Conservation (phyloP, 495 filamentous ascomycete species). For the Staphylotrichum tortipilum region DNA sequence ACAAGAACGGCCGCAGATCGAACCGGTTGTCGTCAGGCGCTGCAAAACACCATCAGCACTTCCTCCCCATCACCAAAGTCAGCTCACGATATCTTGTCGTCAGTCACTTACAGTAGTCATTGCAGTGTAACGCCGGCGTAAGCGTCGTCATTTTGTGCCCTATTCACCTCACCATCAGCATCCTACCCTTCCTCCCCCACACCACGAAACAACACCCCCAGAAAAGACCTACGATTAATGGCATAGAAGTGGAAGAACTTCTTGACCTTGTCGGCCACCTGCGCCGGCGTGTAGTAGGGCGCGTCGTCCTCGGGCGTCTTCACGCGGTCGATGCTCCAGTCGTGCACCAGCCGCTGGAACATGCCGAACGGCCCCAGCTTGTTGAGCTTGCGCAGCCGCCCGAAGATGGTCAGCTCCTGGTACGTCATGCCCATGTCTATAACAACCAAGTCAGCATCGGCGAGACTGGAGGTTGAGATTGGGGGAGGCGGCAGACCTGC, state of each 20-base stretch:
- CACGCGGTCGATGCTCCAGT: conserved; percentile 51
- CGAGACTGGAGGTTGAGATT: conserved; percentile 31
- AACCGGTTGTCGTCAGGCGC: conserved; percentile 42
- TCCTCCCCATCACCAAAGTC: too few species aligned
- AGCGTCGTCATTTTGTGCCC: conserved; percentile 61
- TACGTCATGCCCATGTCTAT: conserved; percentile 41
- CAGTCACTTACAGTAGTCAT: conserved; percentile 23
- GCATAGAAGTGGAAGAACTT: conserved; percentile 61
- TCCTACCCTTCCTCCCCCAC: conserved; percentile 19
- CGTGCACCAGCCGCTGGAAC: conserved; percentile 60
- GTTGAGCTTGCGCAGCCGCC: conserved; percentile 54
- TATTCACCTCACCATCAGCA: conserved; percentile 6
- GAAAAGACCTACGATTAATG: conserved; percentile 20
- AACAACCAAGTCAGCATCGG: not conserved
- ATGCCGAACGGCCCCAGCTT: conserved; percentile 67
- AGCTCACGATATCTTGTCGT: too few species aligned
- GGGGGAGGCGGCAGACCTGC: conserved; percentile 31
- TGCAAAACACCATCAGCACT: not conserved
- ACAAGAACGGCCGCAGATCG: conserved; percentile 58
- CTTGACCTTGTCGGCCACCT: conserved; percentile 54
- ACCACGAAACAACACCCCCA: too few species aligned
- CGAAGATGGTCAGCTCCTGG: conserved; percentile 35
- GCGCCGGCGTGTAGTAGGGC: conserved; percentile 23
- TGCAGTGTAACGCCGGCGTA: conserved; percentile 44
- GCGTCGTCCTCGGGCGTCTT: conserved; percentile 22